A percentile compares a stretch with the other conserved stretches of the same genome.
These are phyloP conservation scores for Coleophoma cylindrospora DNA, from an alignment of 2,329 filamentous ascomycete species.

Conservation along the genomic window DNA sequence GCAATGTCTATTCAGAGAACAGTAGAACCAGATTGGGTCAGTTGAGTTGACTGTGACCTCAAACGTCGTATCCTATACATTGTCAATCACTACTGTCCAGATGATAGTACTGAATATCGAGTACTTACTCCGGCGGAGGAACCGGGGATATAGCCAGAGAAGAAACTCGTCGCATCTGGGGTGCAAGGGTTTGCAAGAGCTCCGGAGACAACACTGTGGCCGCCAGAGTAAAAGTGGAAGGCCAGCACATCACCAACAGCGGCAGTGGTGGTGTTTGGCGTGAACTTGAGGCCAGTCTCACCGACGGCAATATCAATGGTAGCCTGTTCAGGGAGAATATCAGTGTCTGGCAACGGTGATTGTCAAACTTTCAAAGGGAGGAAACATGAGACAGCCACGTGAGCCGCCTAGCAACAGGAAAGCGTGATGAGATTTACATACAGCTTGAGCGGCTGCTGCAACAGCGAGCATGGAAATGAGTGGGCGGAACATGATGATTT, in stretches of 20 bases:
- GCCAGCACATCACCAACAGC: conserved; percentile 26
- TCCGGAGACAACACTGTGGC: neutral
- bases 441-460: too few relatives aligned
- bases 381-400: too few relatives aligned
- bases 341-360: too few relatives aligned
- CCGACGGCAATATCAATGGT: conserved; percentile 63
- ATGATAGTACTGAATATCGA: neutral
- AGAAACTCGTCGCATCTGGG: neutral
- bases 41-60: conserved; percentile 27
- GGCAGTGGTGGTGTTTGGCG: conserved; percentile 32
- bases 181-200: neutral
- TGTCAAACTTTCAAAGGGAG: too few relatives aligned
- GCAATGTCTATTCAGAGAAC: conserved; percentile 32
- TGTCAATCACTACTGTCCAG: neutral
- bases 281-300: conserved; percentile 89
- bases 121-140: neutral
- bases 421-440: too few relatives aligned
- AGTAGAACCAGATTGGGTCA: conserved; percentile 38
- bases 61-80: conserved; percentile 13
- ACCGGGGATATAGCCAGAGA: neutral
- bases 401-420: too few relatives aligned
- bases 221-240: conserved; percentile 23
- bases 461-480: too few relatives aligned
- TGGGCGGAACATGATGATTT: too few relatives aligned
- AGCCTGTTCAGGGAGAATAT: conserved; percentile 17